Conservation (phyloP, 345 rosid species). For the Durio zibethinus region DNA sequence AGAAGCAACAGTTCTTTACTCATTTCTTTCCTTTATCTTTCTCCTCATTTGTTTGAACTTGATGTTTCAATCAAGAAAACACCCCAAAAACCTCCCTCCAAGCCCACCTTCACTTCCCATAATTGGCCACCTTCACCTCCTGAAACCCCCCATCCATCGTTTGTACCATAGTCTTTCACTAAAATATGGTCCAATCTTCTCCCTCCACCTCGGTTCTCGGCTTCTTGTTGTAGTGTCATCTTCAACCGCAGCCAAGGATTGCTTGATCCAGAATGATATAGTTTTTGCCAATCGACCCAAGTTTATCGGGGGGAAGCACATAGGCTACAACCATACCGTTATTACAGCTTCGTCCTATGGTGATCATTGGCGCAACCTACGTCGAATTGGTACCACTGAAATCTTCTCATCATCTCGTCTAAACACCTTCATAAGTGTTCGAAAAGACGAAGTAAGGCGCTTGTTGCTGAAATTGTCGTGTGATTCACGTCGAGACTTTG, state of each 20-base stretch:
- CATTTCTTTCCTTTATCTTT: neutral
- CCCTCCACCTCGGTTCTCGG: slow-evolving; percentile 40
- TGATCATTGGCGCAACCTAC: slow-evolving; percentile 69
- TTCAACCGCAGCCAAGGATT: slow-evolving; percentile 36
- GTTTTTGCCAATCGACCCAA: slow-evolving; percentile 44
- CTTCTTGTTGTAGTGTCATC: slow-evolving; percentile 35
- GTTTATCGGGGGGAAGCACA: slow-evolving; percentile 26
- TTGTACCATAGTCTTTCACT: no score
- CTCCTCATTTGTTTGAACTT: neutral
- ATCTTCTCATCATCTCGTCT: slow-evolving; percentile 55
- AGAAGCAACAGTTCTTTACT: neutral
- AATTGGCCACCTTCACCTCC: no score
- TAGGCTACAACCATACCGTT: slow-evolving; percentile 41
- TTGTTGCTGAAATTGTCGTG: slow-evolving; percentile 33
- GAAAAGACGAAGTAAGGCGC: slow-evolving; percentile 45
- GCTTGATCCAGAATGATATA: slow-evolving; percentile 48
- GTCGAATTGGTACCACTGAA: slow-evolving; percentile 40
- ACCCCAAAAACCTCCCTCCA: slow-evolving; percentile 15
- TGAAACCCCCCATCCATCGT: no score
- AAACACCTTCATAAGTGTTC: slow-evolving; percentile 22
- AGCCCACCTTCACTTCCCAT: slow-evolving; percentile 14
- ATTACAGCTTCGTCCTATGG: slow-evolving; percentile 40
- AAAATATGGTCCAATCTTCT: slow-evolving; percentile 40
- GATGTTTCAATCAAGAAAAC: neutral
- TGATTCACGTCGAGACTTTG: slow-evolving; percentile 20